Evolutionary conservation across 2,329 filamentous ascomycete species (phyloP).

Genomic region (Colletotrichum spaethianum): DNA sequence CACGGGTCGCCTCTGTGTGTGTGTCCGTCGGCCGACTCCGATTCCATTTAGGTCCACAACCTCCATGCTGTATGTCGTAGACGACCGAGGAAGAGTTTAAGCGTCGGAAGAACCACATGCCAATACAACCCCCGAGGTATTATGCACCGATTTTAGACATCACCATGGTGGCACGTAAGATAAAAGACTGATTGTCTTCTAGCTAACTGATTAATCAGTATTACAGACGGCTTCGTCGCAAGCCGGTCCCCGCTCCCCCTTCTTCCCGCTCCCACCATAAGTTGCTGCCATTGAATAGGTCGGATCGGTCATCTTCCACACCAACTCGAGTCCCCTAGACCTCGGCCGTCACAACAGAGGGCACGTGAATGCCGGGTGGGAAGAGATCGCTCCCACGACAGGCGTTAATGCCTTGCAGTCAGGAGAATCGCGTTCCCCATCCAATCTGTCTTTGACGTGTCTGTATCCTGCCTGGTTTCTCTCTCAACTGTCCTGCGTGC

Average conservation of each 20-base stretch:
- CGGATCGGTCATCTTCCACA: background rate
- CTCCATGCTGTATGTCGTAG: background rate
- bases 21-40: background rate
- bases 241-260: background rate
- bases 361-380: too few species aligned
- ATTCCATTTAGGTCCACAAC: background rate
- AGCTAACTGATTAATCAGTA: conserved; percentile 30
- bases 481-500: background rate
- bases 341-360: background rate
- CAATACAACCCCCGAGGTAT: too few species aligned
- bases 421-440: background rate
- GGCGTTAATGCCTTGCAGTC: background rate
- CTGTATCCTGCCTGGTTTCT: background rate
- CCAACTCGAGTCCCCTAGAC: background rate
- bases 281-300: background rate
- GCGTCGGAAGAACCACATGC: background rate
- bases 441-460: background rate
- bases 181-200: background rate
- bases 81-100: background rate
- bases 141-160: background rate
- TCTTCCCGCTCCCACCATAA: background rate
- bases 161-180: background rate
- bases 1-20: background rate
- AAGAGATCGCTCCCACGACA: background rate
- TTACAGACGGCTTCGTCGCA: conserved; percentile 21